Evolutionary conservation across 257 asterid species (phyloP), one percentile per base, ranked within the genome.

Genomic region (Haberlea rhodopensis): DNA sequence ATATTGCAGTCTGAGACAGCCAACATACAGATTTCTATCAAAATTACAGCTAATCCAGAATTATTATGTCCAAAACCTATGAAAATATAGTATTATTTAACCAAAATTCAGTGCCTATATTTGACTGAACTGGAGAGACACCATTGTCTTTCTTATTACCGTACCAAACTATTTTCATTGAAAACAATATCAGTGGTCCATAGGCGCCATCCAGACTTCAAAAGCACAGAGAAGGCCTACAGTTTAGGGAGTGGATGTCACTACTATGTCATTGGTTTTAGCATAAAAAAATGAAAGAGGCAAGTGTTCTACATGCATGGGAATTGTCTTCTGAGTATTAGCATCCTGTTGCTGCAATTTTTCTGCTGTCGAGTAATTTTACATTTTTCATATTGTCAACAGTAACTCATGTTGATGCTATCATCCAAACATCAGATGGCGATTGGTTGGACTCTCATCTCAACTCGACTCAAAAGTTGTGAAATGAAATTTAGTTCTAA

Each of bases 1-100:
- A 62, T 37, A 4, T 70, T 67, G 27, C 53, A 45, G 20, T 60
- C 28, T 11, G 43, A 26, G 25, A 57, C 6, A 6, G 20, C 52
- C 19, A 22, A 58, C 29, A 56, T 25, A 53, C 37, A 66, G 20
- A 57, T 21, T 3, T 45, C 43, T 13, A 21, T 21, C 23, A 40
- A 51, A 62, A 26, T 43, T 32, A 55, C 16, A 62, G 52, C 27
- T 34, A 46, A 16, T 20, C 5, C 34, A 51, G 20, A 59, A 28
- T 31, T 34, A 54, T 48, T 20, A 59, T 26, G 28, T 53, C n/a
- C 27, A 37, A 46, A 49, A 53, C 54, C 26, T 24, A 58, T 29
- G 23, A 16, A 34, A 56, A 15, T 29, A 61, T 27, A 52, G 54
- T 34, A 61, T 5, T 15, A 54, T 46, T 22, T 19, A 60, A 52